Evolutionary conservation across 495 filamentous ascomycete species (phyloP), one percentile per base, ranked within the genome.

Genomic region (Opeltia flavorubescens): DNA sequence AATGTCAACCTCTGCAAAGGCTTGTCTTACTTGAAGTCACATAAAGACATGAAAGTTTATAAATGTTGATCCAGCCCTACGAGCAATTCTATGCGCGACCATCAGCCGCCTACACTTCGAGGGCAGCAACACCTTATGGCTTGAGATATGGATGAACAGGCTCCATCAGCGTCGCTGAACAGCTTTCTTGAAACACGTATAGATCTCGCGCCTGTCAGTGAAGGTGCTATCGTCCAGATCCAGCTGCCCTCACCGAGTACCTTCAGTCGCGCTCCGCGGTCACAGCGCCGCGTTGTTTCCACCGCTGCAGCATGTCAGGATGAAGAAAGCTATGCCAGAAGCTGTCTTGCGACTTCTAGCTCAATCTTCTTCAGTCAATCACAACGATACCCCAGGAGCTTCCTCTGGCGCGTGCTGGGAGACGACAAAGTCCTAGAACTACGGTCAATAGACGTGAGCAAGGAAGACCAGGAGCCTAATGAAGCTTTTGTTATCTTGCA

Each of bases 381-480:
- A 53, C 75, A 77, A 48, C 65, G 68, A 45, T 84, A 82, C 47
- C 93, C 91, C 39, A 77, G 84, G 53, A 81, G 74, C 57, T 88
- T 96, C 54, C 71, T 95, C 20, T 98, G 93, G 89, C 71, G 91
- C 45, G 71, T 98, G 17, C 64, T 95, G 50, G 81, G 93, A 57
- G 78, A 81, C 55, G 78, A 78, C 56, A 84, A 76, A 54, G 70
- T 88, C 38, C 69, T 98, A 44, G 86, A 88, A 59, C 70, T 98
- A 44, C 82, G 85, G 61, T 79, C 78, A 28, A 77, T 81, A 55
- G 91, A 96, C 63, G 62, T 95, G 48, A 80, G 74, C 29, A 89
- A 83, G 60, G 70, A 77, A 42, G 69, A 73, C 17, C 69, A 76
- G 23, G 71, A 76, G 25, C 63, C 70, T 40, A 71, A 76, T 53